Evolutionary conservation across 768 basidiomycete genomes (phyloP).

Genomic region (Leccinellum rugosiceps): DNA sequence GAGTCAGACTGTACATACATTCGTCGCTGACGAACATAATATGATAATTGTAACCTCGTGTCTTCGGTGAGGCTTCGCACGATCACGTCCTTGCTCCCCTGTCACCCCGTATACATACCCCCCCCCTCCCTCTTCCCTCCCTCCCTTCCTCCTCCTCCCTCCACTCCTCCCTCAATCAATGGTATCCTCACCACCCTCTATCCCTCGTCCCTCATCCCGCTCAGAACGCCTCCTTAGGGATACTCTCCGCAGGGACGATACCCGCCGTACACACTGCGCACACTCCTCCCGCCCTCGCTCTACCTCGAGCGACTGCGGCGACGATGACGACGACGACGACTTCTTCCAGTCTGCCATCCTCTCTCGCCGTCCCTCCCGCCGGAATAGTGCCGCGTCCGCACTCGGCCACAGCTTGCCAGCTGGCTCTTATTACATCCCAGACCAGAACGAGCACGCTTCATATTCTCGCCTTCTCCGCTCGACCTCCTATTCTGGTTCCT

Average conservation of each 20-base stretch:
- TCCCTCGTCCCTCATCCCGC: constrained; percentile 43
- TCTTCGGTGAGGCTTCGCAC: background rate
- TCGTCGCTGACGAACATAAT: background rate
- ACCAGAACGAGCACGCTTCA: constrained; percentile 26
- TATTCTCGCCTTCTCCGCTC: constrained; percentile 26
- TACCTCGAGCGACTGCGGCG: constrained; percentile 20
- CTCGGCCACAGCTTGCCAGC: constrained; percentile 6
- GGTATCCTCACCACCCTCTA: constrained; percentile 7
- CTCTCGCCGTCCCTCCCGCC: constrained; percentile 18
- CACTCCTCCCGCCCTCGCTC: constrained; percentile 26
- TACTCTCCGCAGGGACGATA: constrained; percentile 49
- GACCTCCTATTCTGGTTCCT: constrained; percentile 27
- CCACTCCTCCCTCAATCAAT: constrained; percentile 12
- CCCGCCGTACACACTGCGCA: constrained; percentile 31
- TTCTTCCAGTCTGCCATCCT: constrained; percentile 29
- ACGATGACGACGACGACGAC: constrained; percentile 25
- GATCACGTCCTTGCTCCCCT: constrained; percentile 19
- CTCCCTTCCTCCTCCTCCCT: constrained; percentile 4
- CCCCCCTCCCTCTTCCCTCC: background rate
- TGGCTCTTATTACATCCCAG: constrained; percentile 32
- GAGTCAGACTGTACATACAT: background rate
- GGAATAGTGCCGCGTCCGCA: constrained; percentile 19
- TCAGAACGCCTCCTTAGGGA: constrained; percentile 57
- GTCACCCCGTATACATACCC: constrained; percentile 25
- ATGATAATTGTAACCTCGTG: background rate